Base-by-base conservation (phyloP, 208 protist species). In the Herpetomonas tarakana region DNA sequence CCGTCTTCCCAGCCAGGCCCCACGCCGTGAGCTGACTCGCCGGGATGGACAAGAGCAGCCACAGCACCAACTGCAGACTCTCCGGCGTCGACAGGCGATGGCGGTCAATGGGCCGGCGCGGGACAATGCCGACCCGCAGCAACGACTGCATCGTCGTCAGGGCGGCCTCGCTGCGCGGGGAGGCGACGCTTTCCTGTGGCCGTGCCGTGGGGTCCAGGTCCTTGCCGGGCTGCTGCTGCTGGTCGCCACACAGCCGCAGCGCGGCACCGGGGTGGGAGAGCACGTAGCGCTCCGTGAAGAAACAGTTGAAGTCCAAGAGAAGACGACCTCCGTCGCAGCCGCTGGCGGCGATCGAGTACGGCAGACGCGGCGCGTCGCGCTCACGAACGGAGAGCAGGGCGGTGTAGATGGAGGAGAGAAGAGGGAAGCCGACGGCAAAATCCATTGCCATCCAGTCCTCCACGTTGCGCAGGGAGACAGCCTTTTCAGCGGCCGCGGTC, bases 221-320 rank as follows among this genome's bases (percentile, higher is more conserved):
- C 51, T 65, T 30, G 56, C 45, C 4, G 52, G 19, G n/a, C 55
- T 22, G 18, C 47, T 25, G 28, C 44, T 58, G 25, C 62, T 63
- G 2, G 39, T 1, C 2, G 26, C 2, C 14, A 58, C 26, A 44
- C 25, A n/a, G 26, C 51, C 25, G 6, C 3, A 16, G 11, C 18
- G 38, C 31, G n/a, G 55, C 39, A 3, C 4, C 52, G 3, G 19
- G 7, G 18, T 22, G n/a, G 61, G 22, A 28, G 9, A 41, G 44
- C 2, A 71, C 24, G 47, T 76, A 83, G 6, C 16, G n/a, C 21
- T 56, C 18, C 22, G 58, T 29, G 12, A 90, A 84, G 68, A 94
- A 89, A 0, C 82, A 50, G 54, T 89, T 87, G 61, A 82, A 86
- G 56, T 94, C 87, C 12, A 94, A 58, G 62, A 25, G 54, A 6